phyloP scores from a whole-genome alignment of 768 basidiomycete genomes.

The Termitomyces eurrhizus region DNA sequence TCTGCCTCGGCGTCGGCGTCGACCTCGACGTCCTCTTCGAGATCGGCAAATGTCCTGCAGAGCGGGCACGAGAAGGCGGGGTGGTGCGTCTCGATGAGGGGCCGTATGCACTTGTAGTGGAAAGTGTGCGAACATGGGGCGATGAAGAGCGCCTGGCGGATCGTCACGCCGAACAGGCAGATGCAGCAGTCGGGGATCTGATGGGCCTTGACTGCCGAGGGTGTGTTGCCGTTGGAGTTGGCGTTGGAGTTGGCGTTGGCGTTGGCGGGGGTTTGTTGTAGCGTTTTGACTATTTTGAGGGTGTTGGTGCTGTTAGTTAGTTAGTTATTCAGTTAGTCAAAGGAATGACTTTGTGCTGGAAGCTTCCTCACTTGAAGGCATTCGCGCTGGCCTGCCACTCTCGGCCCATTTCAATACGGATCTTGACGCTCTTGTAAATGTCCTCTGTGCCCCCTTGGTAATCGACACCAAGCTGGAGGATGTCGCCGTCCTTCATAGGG shows the following conservation, averaged over 20 bases:
- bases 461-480: constrained; percentile 93
- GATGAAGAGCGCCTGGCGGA: constrained; percentile 95
- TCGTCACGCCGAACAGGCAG: constrained; percentile 86
- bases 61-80: constrained; percentile 94
- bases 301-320: constrained; percentile 49
- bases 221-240: too few relatives aligned
- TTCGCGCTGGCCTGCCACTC: constrained; percentile 91
- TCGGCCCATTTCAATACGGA: constrained; percentile 80
- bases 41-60: constrained; percentile 90
- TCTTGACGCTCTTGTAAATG: constrained; percentile 96
- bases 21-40: constrained; percentile 90
- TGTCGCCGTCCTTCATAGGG: constrained; percentile 87
- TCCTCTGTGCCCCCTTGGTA: constrained; percentile 98
- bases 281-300: constrained; percentile 76
- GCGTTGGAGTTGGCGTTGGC: constrained; percentile 11
- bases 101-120: constrained; percentile 96
- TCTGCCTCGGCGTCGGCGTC: constrained; percentile 24
- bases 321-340: background rate
- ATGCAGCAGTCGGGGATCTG: constrained; percentile 87
- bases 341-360: background rate
- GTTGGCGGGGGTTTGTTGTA: constrained; percentile 26
- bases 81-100: constrained; percentile 83
- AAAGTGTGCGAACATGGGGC: constrained; percentile 96
- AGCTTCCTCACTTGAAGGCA: constrained; percentile 72
- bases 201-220: background rate